These are phyloP conservation scores for Beauveria pseudobassiana DNA, from an alignment of 2,329 filamentous ascomycete species.

Conservation along the genomic window DNA sequence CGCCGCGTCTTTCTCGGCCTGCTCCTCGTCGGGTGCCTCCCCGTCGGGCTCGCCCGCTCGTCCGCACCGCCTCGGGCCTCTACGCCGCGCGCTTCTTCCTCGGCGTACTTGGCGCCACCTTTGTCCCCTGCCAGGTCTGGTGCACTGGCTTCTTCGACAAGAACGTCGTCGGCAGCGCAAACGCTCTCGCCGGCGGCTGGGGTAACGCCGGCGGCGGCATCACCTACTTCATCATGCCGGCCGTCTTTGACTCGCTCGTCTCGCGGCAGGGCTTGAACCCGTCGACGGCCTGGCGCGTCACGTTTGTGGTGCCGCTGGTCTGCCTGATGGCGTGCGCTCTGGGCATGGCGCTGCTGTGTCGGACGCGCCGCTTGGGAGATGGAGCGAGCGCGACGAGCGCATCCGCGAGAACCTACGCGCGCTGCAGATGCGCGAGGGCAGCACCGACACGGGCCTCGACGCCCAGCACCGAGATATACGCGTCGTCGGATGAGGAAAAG, in stretches of 20 bases:
- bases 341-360: constrained; percentile 65
- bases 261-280: constrained; percentile 48
- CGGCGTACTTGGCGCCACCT: constrained; percentile 68
- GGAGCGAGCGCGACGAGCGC: constrained; percentile 62
- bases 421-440: constrained; percentile 32
- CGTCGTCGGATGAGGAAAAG: constrained; percentile 27
- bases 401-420: constrained; percentile 44
- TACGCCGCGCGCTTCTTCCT: constrained; percentile 72
- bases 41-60: constrained; percentile 72
- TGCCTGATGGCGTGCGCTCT: constrained; percentile 61
- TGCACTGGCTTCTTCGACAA: constrained; percentile 90
- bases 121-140: constrained; percentile 88
- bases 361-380: constrained; percentile 76
- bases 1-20: constrained; percentile 71
- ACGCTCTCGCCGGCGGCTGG: constrained; percentile 75
- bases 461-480: not conserved
- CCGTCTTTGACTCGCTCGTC: constrained; percentile 73
- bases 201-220: constrained; percentile 86
- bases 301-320: constrained; percentile 77
- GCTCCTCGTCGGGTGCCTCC: constrained; percentile 71
- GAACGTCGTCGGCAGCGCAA: constrained; percentile 82
- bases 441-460: constrained; percentile 40
- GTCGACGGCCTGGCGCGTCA: constrained; percentile 72
- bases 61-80: constrained; percentile 56
- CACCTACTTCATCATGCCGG: constrained; percentile 91